Base-by-base conservation (phyloP, 352 stramenopile species). In the Pythium guiyangense region DNA sequence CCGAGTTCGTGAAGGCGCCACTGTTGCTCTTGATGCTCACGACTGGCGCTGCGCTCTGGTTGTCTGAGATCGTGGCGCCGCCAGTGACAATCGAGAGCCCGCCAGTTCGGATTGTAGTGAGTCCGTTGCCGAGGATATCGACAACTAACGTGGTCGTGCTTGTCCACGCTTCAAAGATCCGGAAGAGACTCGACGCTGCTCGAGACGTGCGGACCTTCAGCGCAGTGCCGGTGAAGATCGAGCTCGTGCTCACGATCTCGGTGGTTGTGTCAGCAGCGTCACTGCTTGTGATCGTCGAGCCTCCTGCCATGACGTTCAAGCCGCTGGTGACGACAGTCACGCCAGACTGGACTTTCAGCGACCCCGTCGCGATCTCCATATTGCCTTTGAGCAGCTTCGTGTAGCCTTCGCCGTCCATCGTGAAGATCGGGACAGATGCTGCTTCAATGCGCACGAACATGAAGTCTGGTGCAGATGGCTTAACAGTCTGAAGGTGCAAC, bases 401-500 rank as follows among this genome's bases (percentile, higher is more conserved):
- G 53, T 87, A 65, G 3, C 79, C 79, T 29, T 61, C 59, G 3
- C 70, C 79, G 39, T 81, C 53, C 79, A 89, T 87, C 0, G 72
- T 80, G 37, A 89, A 60, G 12, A 89, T 70, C 10, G 50, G 43
- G 26, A 64, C 42, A n/a, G 74, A 64, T 3, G 63, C 64, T 22
- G 79, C 74, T 35, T 86, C 76, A 49, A 87, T 75, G 20, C 68
- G 52, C 52, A 89, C 74, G 39, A 86, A 85, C 31, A 82, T 70
- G 42, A 90, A 95, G 54, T 95, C 82, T 1, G 57, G 31, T 2
- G 74, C 64, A 35, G 73, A 76, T 0, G 59, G 52, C 62, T 92
- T 90, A 5, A 68, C 66, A 0, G 83, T 87, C 44, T 74, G 61
- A 46, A 90, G 71, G 52, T 89, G 76, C 37, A 92, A 60, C 44